phyloP scores from a whole-genome alignment of 2,329 filamentous ascomycete genomes.

The Fusarium stilboides region DNA sequence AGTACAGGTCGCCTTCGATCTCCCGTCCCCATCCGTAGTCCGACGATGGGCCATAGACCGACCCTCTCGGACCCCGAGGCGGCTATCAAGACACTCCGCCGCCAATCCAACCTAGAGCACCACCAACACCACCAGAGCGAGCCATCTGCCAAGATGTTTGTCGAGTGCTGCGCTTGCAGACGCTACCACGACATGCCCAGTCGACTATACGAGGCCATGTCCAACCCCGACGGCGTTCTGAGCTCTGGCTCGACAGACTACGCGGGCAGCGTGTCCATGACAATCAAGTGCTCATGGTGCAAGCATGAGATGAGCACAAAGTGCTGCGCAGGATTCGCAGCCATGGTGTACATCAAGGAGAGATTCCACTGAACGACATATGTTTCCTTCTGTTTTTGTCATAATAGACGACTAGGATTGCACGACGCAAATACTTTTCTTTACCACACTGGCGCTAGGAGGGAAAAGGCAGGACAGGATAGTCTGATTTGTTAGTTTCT shows the following conservation, averaged over 20 bases:
- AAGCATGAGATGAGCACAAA: slow-evolving; percentile 77
- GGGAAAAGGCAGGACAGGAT: slow-evolving; percentile 12
- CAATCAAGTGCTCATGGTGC: slow-evolving; percentile 80
- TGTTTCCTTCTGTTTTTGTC: slow-evolving; percentile 9
- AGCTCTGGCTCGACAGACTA: slow-evolving; percentile 65
- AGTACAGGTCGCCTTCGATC: slow-evolving; percentile 43
- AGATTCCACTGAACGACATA: slow-evolving; percentile 63
- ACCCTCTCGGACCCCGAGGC: slow-evolving; percentile 35
- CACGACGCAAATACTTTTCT: slow-evolving; percentile 38
- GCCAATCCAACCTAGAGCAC: slow-evolving; percentile 25
- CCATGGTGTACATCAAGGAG: slow-evolving; percentile 76
- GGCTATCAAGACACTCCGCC: slow-evolving; percentile 30
- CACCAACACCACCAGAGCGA: slow-evolving; percentile 48
- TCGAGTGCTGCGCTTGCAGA: slow-evolving; percentile 75
- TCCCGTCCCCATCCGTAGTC: slow-evolving; percentile 24
- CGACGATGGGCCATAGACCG: slow-evolving; percentile 36
- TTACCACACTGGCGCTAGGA: slow-evolving; percentile 19
- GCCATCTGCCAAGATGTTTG: slow-evolving; percentile 73
- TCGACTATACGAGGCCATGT: slow-evolving; percentile 76
- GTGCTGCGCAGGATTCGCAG: slow-evolving; percentile 79
- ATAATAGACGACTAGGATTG: slow-evolving; percentile 25
- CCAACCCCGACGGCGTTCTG: slow-evolving; percentile 69
- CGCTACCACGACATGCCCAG: slow-evolving; percentile 78
- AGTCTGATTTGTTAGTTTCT: slow-evolving; percentile 14
- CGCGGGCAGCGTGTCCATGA: slow-evolving; percentile 71